Evolutionary conservation across 176 grass and related monocot genomes (phyloP).

Genomic region (barley (Hordeum vulgare)): DNA sequence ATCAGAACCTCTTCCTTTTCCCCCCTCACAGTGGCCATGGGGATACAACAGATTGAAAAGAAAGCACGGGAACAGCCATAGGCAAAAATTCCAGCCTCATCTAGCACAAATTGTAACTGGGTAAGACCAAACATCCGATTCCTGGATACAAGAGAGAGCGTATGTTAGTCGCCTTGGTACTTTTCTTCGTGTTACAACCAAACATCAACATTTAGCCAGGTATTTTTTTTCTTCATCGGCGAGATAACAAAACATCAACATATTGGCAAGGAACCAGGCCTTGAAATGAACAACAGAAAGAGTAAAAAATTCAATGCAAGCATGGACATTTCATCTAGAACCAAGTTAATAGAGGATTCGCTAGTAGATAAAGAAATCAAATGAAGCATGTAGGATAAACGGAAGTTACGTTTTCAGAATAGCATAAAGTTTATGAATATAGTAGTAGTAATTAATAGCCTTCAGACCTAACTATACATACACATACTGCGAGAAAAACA

Average conservation of each 20-base stretch:
- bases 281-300: background rate
- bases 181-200: background rate
- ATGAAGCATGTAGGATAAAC: background rate
- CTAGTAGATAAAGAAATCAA: background rate
- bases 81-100: background rate
- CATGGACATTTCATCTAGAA: background rate
- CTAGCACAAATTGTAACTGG: slow-evolving; percentile 13
- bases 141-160: background rate
- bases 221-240: background rate
- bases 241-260: background rate
- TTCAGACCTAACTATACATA: background rate
- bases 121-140: background rate
- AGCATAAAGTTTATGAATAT: background rate
- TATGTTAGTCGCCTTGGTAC: background rate
- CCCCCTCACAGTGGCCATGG: background rate
- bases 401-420: background rate
- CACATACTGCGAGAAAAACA: background rate
- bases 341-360: background rate
- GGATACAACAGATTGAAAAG: slow-evolving; percentile 1
- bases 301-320: background rate
- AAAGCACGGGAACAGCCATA: background rate
- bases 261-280: background rate
- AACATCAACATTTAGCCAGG: background rate
- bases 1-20: background rate
- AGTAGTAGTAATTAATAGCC: too few relatives aligned